Evolutionary conservation across 805 yeast species (phyloP), one percentile per base, ranked within the genome.

Genomic region (Nakazawaea peltata): DNA sequence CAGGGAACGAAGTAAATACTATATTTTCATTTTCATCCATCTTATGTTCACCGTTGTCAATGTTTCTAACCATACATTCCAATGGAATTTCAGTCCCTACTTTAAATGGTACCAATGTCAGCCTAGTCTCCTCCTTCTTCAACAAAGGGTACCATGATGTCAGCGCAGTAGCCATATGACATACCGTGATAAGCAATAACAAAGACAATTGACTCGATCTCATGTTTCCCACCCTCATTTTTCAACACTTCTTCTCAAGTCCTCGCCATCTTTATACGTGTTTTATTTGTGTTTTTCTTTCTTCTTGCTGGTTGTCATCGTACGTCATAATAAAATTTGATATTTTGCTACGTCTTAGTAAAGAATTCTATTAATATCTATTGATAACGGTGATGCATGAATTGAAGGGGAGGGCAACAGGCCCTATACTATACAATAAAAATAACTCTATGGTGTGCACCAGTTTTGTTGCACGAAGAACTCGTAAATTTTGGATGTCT

Each of bases 381-480:
- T n/a, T n/a, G n/a, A n/a, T n/a, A n/a, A n/a, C n/a, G n/a, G n/a
- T n/a, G n/a, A n/a, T n/a, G n/a, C n/a, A n/a, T n/a, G n/a, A n/a
- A n/a, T n/a, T n/a, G n/a, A n/a, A n/a, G n/a, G n/a, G n/a, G n/a
- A n/a, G n/a, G n/a, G n/a, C n/a, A n/a, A n/a, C n/a, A n/a, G n/a
- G n/a, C n/a, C n/a, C n/a, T 21, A 19, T 19, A 19, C 8, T 19
- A 12, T 19, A 30, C 18, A 30, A 30, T 13, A 14, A n/a, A n/a
- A n/a, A 21, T 21, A 8, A 7, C 10, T 21, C 24, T 17, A 37
- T 26, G 36, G 34, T 7, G 33, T 50, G 50, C 77, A 73, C 98
- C 98, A 92, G 40, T 85, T 83, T 69, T 92, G 96, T 41, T 78
- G 76, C 41, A 82, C 84, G 56, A 92, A 92, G 52, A 92, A 92